Evolutionary conservation across 1,284 basidiomycete genomes (phyloP).

Genomic region (Ceraceosorus bombacis): DNA sequence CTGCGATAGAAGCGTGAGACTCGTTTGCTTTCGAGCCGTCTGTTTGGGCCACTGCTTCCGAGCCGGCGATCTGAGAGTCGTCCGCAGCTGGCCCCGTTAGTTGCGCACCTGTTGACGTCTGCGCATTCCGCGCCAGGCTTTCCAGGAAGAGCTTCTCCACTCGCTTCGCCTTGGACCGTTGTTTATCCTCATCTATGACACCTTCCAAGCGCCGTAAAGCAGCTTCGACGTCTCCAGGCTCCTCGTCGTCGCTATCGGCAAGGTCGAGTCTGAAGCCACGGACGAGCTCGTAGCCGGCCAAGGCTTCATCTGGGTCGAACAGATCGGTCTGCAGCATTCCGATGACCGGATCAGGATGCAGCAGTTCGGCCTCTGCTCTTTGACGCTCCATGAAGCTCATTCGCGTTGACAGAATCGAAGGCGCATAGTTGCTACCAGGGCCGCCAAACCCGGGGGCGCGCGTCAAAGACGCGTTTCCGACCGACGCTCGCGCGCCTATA

Average conservation of each 20-base stretch:
- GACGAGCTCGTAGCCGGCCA: slow-evolving; percentile 41
- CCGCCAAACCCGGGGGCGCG: slow-evolving; percentile 3
- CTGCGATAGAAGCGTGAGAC: neutral
- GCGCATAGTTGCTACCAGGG: slow-evolving; percentile 2
- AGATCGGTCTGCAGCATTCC: slow-evolving; percentile 33
- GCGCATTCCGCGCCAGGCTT: slow-evolving; percentile 7
- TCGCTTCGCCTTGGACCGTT: slow-evolving; percentile 22
- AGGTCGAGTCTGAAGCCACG: slow-evolving; percentile 33
- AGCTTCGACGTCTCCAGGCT: slow-evolving; percentile 39
- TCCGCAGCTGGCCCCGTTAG: neutral
- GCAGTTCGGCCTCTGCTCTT: neutral
- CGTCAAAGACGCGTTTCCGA: neutral
- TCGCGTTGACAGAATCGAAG: slow-evolving; percentile 2
- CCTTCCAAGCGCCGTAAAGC: slow-evolving; percentile 38
- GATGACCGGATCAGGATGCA: slow-evolving; percentile 20
- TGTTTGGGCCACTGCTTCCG: neutral
- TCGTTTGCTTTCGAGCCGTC: neutral
- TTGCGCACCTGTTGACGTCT: too few species aligned
- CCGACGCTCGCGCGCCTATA: neutral
- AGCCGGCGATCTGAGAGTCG: neutral
- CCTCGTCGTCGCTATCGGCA: slow-evolving; percentile 35
- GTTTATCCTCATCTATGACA: slow-evolving; percentile 41
- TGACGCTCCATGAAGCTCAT: slow-evolving; percentile 12
- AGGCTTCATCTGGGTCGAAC: slow-evolving; percentile 39
- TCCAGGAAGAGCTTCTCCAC: slow-evolving; percentile 35